Conservation (phyloP, 495 filamentous ascomycete genomes). For the Talaromyces ruber region DNA sequence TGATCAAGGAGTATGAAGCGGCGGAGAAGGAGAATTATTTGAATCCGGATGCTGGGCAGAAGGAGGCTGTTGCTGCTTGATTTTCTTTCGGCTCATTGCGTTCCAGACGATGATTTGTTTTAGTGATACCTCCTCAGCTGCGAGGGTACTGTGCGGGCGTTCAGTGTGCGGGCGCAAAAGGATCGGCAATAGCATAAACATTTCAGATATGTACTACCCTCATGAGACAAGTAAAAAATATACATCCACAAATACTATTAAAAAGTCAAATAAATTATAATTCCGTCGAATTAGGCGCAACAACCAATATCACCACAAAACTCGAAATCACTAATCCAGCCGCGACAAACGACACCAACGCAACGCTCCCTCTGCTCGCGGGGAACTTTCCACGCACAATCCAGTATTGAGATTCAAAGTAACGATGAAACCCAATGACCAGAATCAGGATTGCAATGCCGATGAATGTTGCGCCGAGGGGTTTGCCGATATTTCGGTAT, state of each 20-base stretch:
- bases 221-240: not conserved
- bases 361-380: slow-evolving; percentile 78
- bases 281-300: slow-evolving; percentile 48
- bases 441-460: slow-evolving; percentile 79
- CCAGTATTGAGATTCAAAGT: slow-evolving; percentile 67
- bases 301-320: slow-evolving; percentile 61
- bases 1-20: slow-evolving; percentile 91
- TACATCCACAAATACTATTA: not conserved
- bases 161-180: not conserved
- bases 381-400: slow-evolving; percentile 91
- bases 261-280: slow-evolving; percentile 9
- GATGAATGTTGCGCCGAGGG: slow-evolving; percentile 87
- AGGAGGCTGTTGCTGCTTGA: slow-evolving; percentile 25
- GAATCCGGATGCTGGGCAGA: slow-evolving; percentile 53
- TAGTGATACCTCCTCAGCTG: not conserved
- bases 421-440: slow-evolving; percentile 70
- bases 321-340: slow-evolving; percentile 59
- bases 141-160: not conserved
- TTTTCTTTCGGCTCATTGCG: not conserved
- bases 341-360: slow-evolving; percentile 66
- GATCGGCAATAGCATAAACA: not conserved
- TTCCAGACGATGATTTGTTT: not conserved
- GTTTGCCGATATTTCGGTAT: slow-evolving; percentile 81
- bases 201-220: not conserved
- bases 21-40: slow-evolving; percentile 86